phyloP scores from a whole-genome alignment of 202 grass and related monocot genomes.

The Saccharum hybrid region DNA sequence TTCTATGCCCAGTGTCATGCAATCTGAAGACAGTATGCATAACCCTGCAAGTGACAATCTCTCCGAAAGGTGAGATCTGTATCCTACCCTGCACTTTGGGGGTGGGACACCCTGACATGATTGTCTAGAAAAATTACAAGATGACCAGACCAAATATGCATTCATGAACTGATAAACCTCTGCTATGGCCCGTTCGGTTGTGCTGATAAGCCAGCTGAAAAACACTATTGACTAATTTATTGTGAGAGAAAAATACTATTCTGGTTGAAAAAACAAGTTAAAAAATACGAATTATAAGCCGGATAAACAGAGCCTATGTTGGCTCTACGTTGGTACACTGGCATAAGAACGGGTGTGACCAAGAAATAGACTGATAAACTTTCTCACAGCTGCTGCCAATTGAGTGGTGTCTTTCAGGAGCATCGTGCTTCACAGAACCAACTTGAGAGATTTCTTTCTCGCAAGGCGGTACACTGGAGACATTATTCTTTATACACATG shows the following conservation, averaged over 20 bases:
- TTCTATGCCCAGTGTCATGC: slow-evolving; percentile 50
- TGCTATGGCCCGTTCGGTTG: too few relatives aligned
- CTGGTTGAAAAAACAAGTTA: too few relatives aligned
- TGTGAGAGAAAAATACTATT: too few relatives aligned
- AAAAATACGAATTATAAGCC: too few relatives aligned
- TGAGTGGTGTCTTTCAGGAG: too few relatives aligned
- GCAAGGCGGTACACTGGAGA: background rate
- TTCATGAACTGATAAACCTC: background rate
- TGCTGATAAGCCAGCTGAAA: too few relatives aligned
- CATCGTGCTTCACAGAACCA: too few relatives aligned
- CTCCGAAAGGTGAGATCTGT: slow-evolving; percentile 45
- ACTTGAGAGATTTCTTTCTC: slow-evolving; percentile 20
- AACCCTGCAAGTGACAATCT: slow-evolving; percentile 37
- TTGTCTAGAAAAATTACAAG: slow-evolving; percentile 28
- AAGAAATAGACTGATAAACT: too few relatives aligned
- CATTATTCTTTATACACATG: slow-evolving; percentile 30
- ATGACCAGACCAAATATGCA: background rate
- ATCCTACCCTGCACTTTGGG: slow-evolving; percentile 37
- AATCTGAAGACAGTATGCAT: slow-evolving; percentile 53
- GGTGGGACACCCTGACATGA: slow-evolving; percentile 11
- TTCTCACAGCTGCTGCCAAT: background rate
- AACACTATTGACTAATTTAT: too few relatives aligned
- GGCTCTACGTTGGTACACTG: too few relatives aligned
- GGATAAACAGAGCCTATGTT: too few relatives aligned
- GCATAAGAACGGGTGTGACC: too few relatives aligned